These are phyloP conservation scores for Diplodia intermedia DNA, from an alignment of 2,329 filamentous ascomycete genomes.

Conservation along the genomic window DNA sequence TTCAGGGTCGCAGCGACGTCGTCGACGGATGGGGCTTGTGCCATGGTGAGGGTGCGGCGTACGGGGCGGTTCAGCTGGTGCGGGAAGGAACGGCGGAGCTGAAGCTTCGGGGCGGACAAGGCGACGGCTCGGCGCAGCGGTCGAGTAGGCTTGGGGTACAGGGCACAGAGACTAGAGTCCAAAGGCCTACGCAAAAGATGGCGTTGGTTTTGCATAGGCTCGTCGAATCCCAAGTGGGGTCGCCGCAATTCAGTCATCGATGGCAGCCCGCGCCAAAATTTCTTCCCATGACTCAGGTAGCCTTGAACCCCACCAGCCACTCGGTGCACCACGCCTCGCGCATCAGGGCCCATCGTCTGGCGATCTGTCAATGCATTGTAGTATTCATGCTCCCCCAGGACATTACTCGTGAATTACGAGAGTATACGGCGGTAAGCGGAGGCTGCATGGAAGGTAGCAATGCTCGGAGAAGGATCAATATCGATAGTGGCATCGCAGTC, in stretches of 20 bases:
- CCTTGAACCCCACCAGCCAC: slow-evolving; percentile 13
- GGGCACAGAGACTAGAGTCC: slow-evolving; percentile 11
- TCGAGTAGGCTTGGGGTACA: slow-evolving; percentile 1
- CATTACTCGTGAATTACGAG: not conserved
- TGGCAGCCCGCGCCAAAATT: slow-evolving; percentile 17
- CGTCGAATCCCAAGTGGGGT: slow-evolving; percentile 21
- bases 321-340: slow-evolving; percentile 4
- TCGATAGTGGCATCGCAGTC: not conserved
- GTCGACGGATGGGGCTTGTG: slow-evolving; percentile 39
- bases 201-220: slow-evolving; percentile 19
- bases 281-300: slow-evolving; percentile 17
- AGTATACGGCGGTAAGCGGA: not conserved
- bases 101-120: slow-evolving; percentile 9
- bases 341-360: not conserved
- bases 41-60: slow-evolving; percentile 24
- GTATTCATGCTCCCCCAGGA: not conserved
- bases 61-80: slow-evolving; percentile 12
- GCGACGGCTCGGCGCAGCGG: slow-evolving; percentile 16
- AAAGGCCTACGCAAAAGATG: slow-evolving; percentile 17
- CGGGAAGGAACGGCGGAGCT: not conserved
- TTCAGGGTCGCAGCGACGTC: slow-evolving; percentile 48
- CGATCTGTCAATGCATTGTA: not conserved
- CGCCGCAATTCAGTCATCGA: slow-evolving; percentile 23
- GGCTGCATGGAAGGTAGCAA: not conserved
- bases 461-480: slow-evolving; percentile 2